Evolutionary conservation across 257 asterid species (phyloP).

Genomic region (Buddleja alternifolia): DNA sequence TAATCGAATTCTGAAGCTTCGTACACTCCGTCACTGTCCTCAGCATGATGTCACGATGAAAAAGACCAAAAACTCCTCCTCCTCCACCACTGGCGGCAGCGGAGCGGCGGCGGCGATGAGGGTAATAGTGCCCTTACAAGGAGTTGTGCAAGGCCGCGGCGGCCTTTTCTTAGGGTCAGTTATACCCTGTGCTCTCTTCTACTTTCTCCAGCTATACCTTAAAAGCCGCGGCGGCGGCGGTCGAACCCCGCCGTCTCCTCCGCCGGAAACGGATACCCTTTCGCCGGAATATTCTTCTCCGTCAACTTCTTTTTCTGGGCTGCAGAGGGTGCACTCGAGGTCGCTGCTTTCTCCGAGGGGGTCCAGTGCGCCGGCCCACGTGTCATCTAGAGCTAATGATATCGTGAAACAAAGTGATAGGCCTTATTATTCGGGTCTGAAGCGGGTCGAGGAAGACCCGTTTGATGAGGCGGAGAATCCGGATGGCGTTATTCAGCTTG

Average conservation of each 20-base stretch:
- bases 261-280: conserved; percentile 36
- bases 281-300: conserved; percentile 36
- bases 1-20: conserved; percentile 19
- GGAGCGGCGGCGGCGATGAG: conserved; percentile 62
- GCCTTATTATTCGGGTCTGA: conserved; percentile 45
- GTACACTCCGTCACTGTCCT: conserved; percentile 28
- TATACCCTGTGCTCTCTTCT: conserved; percentile 73
- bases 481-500: conserved; percentile 63
- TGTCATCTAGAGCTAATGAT: conserved; percentile 53
- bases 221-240: conserved; percentile 42
- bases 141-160: conserved; percentile 71
- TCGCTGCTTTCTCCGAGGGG: conserved; percentile 51
- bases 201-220: conserved; percentile 63
- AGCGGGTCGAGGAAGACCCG: conserved; percentile 52
- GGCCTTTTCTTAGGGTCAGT: conserved; percentile 67
- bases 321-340: conserved; percentile 65
- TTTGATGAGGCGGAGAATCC: conserved; percentile 52
- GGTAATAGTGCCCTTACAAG: conserved; percentile 80
- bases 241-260: conserved; percentile 22
- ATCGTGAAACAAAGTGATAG: conserved; percentile 47
- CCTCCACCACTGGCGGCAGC: conserved; percentile 42
- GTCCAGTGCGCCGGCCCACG: conserved; percentile 39
- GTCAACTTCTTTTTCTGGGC: conserved; percentile 24
- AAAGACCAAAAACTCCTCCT: conserved; percentile 31
- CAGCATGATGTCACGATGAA: conserved; percentile 40